Conservation (phyloP, 305 asterid genomes). For the Rubia peregrina region DNA sequence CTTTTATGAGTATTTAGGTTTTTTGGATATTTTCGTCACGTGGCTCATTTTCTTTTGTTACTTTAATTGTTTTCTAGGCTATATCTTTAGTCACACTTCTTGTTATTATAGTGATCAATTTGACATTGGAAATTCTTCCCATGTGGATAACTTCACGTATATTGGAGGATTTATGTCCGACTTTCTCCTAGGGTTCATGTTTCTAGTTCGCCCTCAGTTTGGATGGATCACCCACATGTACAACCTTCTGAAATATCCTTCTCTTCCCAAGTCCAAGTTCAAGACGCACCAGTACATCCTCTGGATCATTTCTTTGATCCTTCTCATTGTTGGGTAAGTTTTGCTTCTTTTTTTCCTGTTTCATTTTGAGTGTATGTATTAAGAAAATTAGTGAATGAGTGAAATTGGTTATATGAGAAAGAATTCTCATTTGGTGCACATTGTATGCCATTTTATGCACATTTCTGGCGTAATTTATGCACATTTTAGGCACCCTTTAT, state of each 20-base stretch:
- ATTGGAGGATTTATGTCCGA: conserved; percentile 44
- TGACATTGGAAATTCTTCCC: conserved; percentile 41
- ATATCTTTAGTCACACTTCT: conserved; percentile 37
- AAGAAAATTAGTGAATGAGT: not conserved
- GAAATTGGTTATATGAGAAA: not conserved
- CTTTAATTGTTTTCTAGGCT: conserved; percentile 26
- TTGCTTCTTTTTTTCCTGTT: not conserved
- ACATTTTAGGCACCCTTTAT: no score
- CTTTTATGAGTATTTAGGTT: not conserved
- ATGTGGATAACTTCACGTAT: conserved; percentile 46
- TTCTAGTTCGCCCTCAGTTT: conserved; percentile 10
- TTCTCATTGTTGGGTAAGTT: conserved; percentile 41
- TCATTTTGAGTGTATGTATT: not conserved
- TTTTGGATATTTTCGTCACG: not conserved
- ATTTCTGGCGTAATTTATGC: no score
- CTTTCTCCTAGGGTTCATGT: not conserved
- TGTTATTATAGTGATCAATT: conserved; percentile 34
- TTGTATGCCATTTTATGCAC: not conserved
- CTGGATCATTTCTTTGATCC: conserved; percentile 34
- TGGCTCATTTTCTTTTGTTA: not conserved
- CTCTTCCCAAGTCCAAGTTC: conserved; percentile 28
- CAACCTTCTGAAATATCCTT: conserved; percentile 21
- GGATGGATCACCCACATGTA: conserved; percentile 44
- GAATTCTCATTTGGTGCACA: no score
- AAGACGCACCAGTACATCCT: conserved; percentile 37